Base-by-base conservation (phyloP, 352 stramenopile genomes). In the Globisporangium iwayamae region DNA sequence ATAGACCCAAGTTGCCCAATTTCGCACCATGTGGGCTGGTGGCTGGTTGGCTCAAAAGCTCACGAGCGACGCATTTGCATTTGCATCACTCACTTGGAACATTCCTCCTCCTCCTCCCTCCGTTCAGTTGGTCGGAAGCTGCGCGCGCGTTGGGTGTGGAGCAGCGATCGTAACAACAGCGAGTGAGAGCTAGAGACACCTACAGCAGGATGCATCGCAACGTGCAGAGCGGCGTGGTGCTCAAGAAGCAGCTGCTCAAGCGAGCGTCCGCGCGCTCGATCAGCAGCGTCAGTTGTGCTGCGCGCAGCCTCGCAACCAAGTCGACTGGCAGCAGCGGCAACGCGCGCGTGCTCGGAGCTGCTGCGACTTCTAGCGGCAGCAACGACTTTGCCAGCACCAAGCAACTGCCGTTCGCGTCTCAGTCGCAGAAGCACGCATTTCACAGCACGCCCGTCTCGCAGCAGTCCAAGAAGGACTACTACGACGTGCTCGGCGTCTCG, bases 381-480 rank as follows among this genome's bases (percentile, higher is more conserved):
- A 34, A 14, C 34, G 34, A 56, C 30, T 20, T 20, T 28, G 25
- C 7, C 6, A 54, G 25, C 50, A 5, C 11, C 16, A 56, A 32
- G 36, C 22, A 30, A 50, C 48, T 39, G 34, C 63, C 58, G 54
- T 52, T 59, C n/a, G 54, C 62, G 22, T 20, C 59, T 28, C 65
- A 64, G 30, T 20, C 59, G 36, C 65, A 64, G 30, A 45, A 62
- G 46, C 53, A 67, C 14, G 43, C 56, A 30, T 88, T 96, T 69
- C 87, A 96, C 70, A 87, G 76, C 70, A 91, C 87, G 53, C 75
- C 74, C 9, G 68, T 72, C 34, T 38, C 77, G 13, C 66, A 76
- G 51, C 67, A 87, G 64, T 54, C 72, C 7, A 97, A 99, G 76
- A 81, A 88, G 70, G 97, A 99, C 79, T 98, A 98, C 78, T 99